A percentile compares a stretch with the other conserved stretches of the same genome.
These are phyloP conservation scores for Hymenoscyphus occultus DNA, from an alignment of 2,329 filamentous ascomycete species.

Conservation along the genomic window DNA sequence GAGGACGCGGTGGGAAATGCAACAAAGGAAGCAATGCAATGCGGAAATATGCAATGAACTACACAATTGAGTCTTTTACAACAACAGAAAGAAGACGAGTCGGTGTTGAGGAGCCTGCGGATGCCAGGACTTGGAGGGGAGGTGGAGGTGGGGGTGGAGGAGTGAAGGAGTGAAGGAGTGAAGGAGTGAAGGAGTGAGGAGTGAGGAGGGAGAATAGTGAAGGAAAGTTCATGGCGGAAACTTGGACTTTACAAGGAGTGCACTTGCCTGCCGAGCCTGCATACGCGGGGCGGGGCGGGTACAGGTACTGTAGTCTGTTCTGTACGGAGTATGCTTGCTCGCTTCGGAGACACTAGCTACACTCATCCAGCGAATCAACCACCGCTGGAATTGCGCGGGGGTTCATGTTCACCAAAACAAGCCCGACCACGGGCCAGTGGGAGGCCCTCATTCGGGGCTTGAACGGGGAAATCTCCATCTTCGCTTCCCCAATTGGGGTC, in stretches of 20 bases:
- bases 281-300: not conserved
- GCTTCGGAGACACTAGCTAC: not conserved
- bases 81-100: constrained; percentile 6
- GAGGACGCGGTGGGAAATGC: constrained; percentile 11
- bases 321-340: not conserved
- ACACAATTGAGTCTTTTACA: constrained; percentile 5
- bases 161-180: constrained; percentile 11
- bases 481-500: not conserved
- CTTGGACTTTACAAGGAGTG: not conserved
- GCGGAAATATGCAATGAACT: constrained; percentile 12
- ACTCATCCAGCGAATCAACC: not conserved
- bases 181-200: constrained; percentile 10
- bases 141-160: constrained; percentile 10
- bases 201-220: constrained; percentile 8
- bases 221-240: constrained; percentile 3
- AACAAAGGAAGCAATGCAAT: constrained; percentile 13
- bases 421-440: not conserved
- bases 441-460: not conserved
- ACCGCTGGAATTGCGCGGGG: not conserved
- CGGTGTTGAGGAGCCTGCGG: constrained; percentile 2
- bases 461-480: not conserved
- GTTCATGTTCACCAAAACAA: not conserved
- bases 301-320: too few relatives aligned
- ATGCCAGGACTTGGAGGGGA: constrained; percentile 10
- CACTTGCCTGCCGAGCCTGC: not conserved